Percentiles rank a stretch among this genome's conserved stretches.
These are phyloP conservation scores for Rubia balearica DNA, from an alignment of 305 asterid species.

Conservation along the genomic window DNA sequence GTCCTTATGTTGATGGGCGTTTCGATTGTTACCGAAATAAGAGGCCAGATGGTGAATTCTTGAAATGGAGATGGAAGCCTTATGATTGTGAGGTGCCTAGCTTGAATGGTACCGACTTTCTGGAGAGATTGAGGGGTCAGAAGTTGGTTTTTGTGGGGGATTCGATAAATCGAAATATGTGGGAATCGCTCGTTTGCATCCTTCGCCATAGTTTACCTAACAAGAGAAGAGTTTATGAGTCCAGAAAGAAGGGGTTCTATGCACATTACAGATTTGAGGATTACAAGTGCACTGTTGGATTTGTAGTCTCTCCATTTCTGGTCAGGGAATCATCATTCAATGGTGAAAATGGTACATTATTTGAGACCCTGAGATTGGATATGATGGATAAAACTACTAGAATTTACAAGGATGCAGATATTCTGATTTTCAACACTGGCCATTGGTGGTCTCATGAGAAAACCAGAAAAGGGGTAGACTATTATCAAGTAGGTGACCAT, in stretches of 20 bases:
- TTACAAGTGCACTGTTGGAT: conserved; percentile 73
- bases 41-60: conserved; percentile 58
- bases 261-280: conserved; percentile 84
- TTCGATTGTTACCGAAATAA: conserved; percentile 76
- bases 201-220: conserved; percentile 66
- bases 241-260: conserved; percentile 83
- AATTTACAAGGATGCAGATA: conserved; percentile 84
- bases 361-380: conserved; percentile 79
- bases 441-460: conserved; percentile 99
- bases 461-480: conserved; percentile 79
- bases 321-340: conserved; percentile 53
- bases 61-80: conserved; percentile 92
- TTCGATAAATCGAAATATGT: conserved; percentile 88
- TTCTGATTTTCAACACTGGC: conserved; percentile 76
- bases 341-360: conserved; percentile 46
- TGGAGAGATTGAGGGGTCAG: conserved; percentile 70
- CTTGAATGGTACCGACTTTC: conserved; percentile 74
- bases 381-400: conserved; percentile 67
- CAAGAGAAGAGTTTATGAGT: conserved; percentile 69
- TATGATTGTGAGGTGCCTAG: conserved; percentile 73
- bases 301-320: conserved; percentile 82
- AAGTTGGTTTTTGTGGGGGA: conserved; percentile 91
- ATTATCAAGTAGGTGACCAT: conserved; percentile 85
- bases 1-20: conserved; percentile 72
- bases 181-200: conserved; percentile 91